Evolutionary conservation across 1,284 basidiomycete genomes (phyloP).

Genomic region (Thecaphora thlaspeos): DNA sequence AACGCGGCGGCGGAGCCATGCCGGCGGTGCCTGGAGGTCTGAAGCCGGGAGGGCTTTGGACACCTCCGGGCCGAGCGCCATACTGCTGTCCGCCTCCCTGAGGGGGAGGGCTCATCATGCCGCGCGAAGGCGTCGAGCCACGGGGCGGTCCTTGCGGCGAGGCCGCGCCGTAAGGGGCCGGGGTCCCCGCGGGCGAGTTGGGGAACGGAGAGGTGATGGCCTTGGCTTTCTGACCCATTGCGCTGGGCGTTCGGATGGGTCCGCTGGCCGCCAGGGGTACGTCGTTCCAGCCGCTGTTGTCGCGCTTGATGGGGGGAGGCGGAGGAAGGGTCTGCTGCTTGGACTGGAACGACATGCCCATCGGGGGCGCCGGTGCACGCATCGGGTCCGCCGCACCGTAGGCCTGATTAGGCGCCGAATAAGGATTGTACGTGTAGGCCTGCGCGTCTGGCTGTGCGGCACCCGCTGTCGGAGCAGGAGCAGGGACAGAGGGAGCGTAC

Average conservation of each 20-base stretch:
- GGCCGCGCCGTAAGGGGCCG: conserved; percentile 22
- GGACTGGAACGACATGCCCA: conserved; percentile 39
- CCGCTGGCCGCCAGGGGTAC: conserved; percentile 63
- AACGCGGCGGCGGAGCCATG: conserved; percentile 17
- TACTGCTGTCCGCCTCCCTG: conserved; percentile 2
- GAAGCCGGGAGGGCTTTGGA: conserved; percentile 17
- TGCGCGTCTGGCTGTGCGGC: conserved; percentile 15
- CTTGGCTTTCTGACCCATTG: conserved; percentile 34
- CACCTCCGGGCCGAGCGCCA: background rate
- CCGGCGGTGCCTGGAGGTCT: conserved; percentile 19
- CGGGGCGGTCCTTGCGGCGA: conserved; percentile 51
- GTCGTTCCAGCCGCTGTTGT: conserved; percentile 88
- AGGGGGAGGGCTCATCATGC: conserved; percentile 57
- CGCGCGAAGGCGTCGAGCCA: conserved; percentile 49
- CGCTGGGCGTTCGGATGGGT: conserved; percentile 54
- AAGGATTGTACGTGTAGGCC: conserved; percentile 17
- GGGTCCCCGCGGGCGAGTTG: conserved; percentile 61
- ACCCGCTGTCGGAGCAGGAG: conserved; percentile 14
- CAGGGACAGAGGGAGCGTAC: conserved; percentile 62
- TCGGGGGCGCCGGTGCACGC: conserved; percentile 58
- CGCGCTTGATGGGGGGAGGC: conserved; percentile 63
- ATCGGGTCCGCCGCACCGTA: conserved; percentile 43
- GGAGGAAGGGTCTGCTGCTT: conserved; percentile 50
- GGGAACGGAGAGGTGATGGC: conserved; percentile 85
- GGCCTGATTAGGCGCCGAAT: conserved; percentile 52